Evolutionary conservation across 257 asterid genomes (phyloP).

Genomic region (Perilla frutescens): DNA sequence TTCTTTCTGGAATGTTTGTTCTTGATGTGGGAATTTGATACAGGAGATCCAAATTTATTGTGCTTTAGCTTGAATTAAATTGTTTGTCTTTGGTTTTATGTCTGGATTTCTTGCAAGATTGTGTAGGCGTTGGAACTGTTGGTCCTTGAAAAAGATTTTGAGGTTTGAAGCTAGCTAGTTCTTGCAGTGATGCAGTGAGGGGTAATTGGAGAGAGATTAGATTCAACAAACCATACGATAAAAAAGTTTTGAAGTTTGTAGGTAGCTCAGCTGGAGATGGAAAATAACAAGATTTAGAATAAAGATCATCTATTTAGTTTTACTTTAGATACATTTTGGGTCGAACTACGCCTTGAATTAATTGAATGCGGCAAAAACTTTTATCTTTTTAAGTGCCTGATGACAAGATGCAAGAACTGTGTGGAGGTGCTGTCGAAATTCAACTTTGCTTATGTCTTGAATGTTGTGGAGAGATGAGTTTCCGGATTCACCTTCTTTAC

Average conservation of each 20-base stretch:
- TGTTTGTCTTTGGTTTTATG: background rate
- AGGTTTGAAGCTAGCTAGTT: constrained; percentile 13
- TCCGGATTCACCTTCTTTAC: background rate
- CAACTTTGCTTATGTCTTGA: background rate
- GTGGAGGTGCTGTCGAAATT: background rate
- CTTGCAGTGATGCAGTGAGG: background rate
- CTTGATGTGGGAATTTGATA: constrained; percentile 2
- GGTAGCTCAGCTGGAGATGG: background rate
- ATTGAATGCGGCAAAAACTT: background rate
- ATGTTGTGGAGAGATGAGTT: constrained; percentile 1
- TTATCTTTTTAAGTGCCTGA: background rate
- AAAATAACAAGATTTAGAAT: background rate
- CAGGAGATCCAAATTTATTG: background rate
- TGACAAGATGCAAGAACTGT: background rate
- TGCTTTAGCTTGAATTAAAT: background rate
- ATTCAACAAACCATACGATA: background rate
- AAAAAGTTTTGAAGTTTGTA: background rate
- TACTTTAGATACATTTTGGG: background rate
- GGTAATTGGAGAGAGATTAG: background rate
- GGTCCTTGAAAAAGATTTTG: constrained; percentile 3
- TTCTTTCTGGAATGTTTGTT: background rate
- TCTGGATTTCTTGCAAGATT: constrained; percentile 11
- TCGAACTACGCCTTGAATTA: background rate
- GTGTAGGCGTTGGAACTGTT: background rate
- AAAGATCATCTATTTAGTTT: background rate